phyloP scores from a whole-genome alignment of 305 asterid genomes.

The Fraxinus dipetala region DNA sequence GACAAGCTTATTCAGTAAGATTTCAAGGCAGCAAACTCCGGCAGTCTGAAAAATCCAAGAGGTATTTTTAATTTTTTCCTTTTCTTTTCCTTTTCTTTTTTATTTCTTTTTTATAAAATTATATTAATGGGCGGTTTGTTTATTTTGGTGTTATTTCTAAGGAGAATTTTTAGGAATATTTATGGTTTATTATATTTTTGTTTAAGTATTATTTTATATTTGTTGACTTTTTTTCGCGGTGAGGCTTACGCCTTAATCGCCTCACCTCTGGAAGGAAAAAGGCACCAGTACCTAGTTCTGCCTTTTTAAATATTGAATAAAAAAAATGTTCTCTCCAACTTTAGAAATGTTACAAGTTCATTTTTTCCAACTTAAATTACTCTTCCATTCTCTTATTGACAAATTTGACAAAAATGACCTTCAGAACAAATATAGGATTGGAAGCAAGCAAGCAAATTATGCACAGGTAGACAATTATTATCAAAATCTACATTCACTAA shows the following conservation, averaged over 20 bases:
- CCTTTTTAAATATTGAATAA: neutral
- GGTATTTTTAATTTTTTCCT: neutral
- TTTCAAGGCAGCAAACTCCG: neutral
- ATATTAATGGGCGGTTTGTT: neutral
- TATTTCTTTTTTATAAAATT: neutral
- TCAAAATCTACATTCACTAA: neutral
- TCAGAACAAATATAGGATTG: neutral
- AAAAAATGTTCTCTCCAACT: neutral
- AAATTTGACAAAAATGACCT: neutral
- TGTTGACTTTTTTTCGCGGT: neutral
- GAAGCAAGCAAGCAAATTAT: neutral
- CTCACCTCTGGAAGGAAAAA: neutral
- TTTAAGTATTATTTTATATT: neutral
- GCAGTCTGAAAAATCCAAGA: neutral
- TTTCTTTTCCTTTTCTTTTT: neutral
- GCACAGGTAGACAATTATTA: neutral
- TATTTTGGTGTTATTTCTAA: neutral
- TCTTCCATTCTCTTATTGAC: neutral
- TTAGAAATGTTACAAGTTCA: neutral
- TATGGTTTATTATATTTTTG: neutral
- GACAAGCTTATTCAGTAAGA: neutral
- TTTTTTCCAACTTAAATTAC: neutral
- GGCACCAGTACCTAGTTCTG: neutral
- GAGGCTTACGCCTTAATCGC: neutral
- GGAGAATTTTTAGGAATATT: neutral